Conservation (phyloP, 2,329 filamentous ascomycete species). For the Aspergillus aculeatinus region DNA sequence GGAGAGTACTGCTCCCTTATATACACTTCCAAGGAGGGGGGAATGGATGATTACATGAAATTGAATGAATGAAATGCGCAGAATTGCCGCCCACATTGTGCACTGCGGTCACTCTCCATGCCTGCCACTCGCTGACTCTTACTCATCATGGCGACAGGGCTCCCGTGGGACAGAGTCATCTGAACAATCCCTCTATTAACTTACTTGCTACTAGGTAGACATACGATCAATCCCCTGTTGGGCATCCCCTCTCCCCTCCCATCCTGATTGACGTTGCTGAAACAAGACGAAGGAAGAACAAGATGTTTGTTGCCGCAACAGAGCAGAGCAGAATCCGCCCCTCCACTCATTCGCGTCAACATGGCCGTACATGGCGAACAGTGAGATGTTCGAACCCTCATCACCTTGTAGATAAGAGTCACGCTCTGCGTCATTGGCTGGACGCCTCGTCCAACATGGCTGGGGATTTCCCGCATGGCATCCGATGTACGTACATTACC, state of each 20-base stretch:
- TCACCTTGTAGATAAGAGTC: conserved; percentile 5
- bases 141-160: neutral
- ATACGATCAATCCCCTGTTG: neutral
- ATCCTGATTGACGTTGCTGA: neutral
- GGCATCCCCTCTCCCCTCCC: neutral
- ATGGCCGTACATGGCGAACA: conserved; percentile 4
- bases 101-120: too few relatives aligned
- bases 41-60: neutral
- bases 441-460: neutral
- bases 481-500: neutral
- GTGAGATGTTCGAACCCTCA: neutral
- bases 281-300: neutral
- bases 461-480: neutral
- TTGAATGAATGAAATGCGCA: neutral
- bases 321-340: neutral
- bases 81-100: neutral
- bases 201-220: neutral
- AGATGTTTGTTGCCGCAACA: neutral
- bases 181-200: neutral
- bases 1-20: neutral
- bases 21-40: neutral
- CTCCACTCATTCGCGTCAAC: conserved; percentile 5
- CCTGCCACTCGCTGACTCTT: neutral
- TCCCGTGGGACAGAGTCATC: conserved; percentile 1
- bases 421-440: neutral